Base-by-base conservation (phyloP, 2,329 filamentous ascomycete genomes). In the Monilinia fructigena region DNA sequence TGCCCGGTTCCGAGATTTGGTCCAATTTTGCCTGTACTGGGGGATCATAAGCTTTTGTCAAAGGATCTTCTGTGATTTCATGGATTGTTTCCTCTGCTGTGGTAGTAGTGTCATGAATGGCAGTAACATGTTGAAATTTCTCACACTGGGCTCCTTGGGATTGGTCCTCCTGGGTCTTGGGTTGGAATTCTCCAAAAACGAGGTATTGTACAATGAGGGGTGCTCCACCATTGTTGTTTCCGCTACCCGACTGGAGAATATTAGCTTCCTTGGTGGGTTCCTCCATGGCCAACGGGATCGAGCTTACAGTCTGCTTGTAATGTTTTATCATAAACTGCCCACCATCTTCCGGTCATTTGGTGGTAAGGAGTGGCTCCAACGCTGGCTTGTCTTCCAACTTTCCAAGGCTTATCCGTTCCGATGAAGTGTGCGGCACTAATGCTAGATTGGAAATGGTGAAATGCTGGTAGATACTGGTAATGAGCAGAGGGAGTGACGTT, bases 391-490 rank as follows among this genome's bases (percentile, higher is more conserved):
- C 88, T 83, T 48, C 87, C 88, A 68, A 86, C 79, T 28, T 84
- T 84, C 95, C 95, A 99, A 0, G 95, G 95, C 80, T 99, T 99
- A 66, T 91, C 85, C 67, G 88, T 80, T 53, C 95, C 95, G 74
- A 99, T 98, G 78, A 97, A 99, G 79, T 99, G 95, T 35, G 96
- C 89, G 81, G 96, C 85, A 75, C 85, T 93, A 74, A 99, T 96
- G 72, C 87, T 90, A 58, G 90, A 90, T 79, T 96, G 91, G 78
- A 96, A 96, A 81, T 98, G 92, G 71, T 88, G 87, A 79, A 96
- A 99, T 63, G 95, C 95, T 16, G 95, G 95, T 66, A 97, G 84
- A 79, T 98, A 99, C 80, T 99, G 95, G 80, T 99, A 99, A 77
- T 97, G 93, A 31, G 90, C 93, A 69, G 92, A 97, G 1, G 95